Percentiles rank a stretch among this genome's conserved stretches.
Evolutionary conservation across 257 asterid species (phyloP).

Genomic region (Salvia splendens): DNA sequence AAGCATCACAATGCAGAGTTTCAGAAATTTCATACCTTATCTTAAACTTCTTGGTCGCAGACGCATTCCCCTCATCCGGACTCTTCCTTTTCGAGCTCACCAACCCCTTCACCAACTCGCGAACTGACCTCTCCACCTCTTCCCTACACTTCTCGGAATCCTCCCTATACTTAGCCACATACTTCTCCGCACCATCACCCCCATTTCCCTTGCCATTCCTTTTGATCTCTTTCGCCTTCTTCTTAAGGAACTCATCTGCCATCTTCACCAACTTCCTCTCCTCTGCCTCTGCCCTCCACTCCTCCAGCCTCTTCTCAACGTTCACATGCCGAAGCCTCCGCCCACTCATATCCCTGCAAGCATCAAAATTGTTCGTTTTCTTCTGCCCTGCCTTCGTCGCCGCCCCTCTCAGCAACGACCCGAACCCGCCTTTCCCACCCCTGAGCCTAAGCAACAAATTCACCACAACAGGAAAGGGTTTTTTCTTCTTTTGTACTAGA

Average conservation of each 20-base stretch:
- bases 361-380: too few relatives aligned
- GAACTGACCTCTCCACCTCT: slow-evolving; percentile 76
- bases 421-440: slow-evolving; percentile 63
- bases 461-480: slow-evolving; percentile 34
- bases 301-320: slow-evolving; percentile 83
- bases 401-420: too few relatives aligned
- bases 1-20: background rate
- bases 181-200: slow-evolving; percentile 61
- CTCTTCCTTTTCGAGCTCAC: slow-evolving; percentile 57
- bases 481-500: too few relatives aligned
- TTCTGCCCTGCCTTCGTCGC: too few relatives aligned
- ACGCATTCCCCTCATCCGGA: slow-evolving; percentile 33
- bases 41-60: slow-evolving; percentile 61
- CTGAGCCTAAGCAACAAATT: slow-evolving; percentile 59
- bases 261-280: slow-evolving; percentile 88
- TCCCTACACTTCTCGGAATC: slow-evolving; percentile 85
- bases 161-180: slow-evolving; percentile 83
- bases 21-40: slow-evolving; percentile 53
- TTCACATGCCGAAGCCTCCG: too few relatives aligned
- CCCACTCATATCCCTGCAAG: too few relatives aligned
- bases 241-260: slow-evolving; percentile 84
- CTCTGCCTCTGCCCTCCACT: slow-evolving; percentile 87
- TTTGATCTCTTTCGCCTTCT: slow-evolving; percentile 61
- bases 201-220: slow-evolving; percentile 58
- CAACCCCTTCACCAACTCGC: slow-evolving; percentile 62